These are phyloP conservation scores for Fusarium annulatum DNA, from an alignment of 2,329 filamentous ascomycete species.

Conservation along the genomic window DNA sequence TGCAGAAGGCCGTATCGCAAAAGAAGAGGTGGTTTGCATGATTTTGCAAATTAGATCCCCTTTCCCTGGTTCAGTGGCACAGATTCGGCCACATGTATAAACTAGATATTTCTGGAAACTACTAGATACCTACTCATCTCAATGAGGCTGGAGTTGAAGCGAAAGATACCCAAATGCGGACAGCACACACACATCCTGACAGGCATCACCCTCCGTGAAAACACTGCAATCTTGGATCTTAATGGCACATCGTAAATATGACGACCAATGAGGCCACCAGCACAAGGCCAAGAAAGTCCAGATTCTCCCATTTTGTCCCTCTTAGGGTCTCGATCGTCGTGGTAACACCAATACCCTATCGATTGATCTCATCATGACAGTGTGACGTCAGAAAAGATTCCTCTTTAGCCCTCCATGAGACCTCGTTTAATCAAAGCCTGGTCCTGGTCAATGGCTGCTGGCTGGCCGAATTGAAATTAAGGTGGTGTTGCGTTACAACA, in stretches of 20 bases:
- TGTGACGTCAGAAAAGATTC: slow-evolving; percentile 31
- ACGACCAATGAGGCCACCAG: slow-evolving; percentile 14
- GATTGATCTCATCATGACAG: slow-evolving; percentile 39
- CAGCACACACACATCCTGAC: slow-evolving; percentile 23
- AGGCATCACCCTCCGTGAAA: slow-evolving; percentile 10
- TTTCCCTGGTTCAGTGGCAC: slow-evolving; percentile 31
- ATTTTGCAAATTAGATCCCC: slow-evolving; percentile 17
- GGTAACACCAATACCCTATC: slow-evolving; percentile 16
- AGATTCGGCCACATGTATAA: slow-evolving; percentile 29
- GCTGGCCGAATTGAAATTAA: background rate
- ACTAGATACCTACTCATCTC: slow-evolving; percentile 44
- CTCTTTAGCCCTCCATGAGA: background rate
- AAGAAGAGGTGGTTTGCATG: slow-evolving; percentile 49
- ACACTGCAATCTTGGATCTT: background rate
- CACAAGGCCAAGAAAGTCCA: background rate
- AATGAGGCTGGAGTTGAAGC: slow-evolving; percentile 39
- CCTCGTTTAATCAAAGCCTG: slow-evolving; percentile 7
- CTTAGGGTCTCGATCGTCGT: slow-evolving; percentile 19
- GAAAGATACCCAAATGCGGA: slow-evolving; percentile 37
- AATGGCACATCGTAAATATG: slow-evolving; percentile 8
- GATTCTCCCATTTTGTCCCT: slow-evolving; percentile 1
- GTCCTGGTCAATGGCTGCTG: background rate
- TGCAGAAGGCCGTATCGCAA: slow-evolving; percentile 57
- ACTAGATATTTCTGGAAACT: slow-evolving; percentile 29
- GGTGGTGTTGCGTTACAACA: slow-evolving; percentile 5